Percentiles rank a stretch among this genome's conserved stretches.
phyloP scores from a whole-genome alignment of 2,329 filamentous ascomycete species.

The Lecanicillium sp. region DNA sequence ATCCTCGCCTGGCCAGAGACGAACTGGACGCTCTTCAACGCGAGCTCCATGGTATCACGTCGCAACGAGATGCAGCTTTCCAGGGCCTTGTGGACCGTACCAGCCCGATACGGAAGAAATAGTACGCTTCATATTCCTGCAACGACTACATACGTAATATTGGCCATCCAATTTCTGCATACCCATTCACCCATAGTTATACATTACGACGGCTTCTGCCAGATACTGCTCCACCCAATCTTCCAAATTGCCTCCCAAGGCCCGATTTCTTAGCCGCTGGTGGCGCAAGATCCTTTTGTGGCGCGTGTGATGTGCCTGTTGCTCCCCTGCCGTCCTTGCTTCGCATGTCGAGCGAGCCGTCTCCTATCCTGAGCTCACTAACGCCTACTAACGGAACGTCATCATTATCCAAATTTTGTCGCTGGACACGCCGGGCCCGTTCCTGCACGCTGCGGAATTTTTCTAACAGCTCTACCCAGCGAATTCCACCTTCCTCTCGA shows the following conservation, averaged over 20 bases:
- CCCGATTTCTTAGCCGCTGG: conserved; percentile 51
- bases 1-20: conserved; percentile 59
- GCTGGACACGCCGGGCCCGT: conserved; percentile 64
- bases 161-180: too few species aligned
- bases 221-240: conserved; percentile 63
- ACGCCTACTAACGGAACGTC: conserved; percentile 39
- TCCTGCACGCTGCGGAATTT: conserved; percentile 93
- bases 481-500: conserved; percentile 75
- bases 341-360: conserved; percentile 31
- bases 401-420: conserved; percentile 44
- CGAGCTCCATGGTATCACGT: conserved; percentile 54
- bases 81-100: conserved; percentile 61
- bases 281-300: conserved; percentile 41
- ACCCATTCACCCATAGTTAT: background rate
- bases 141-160: too few species aligned
- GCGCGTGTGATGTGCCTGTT: conserved; percentile 29
- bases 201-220: conserved; percentile 50
- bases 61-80: conserved; percentile 64
- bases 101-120: conserved; percentile 39
- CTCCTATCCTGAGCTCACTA: conserved; percentile 32
- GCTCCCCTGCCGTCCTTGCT: conserved; percentile 29
- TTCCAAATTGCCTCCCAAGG: conserved; percentile 60
- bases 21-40: conserved; percentile 61
- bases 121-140: too few species aligned
- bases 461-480: conserved; percentile 87